Base-by-base conservation (phyloP, 768 basidiomycete species). In the Phylloporus sp. region DNA sequence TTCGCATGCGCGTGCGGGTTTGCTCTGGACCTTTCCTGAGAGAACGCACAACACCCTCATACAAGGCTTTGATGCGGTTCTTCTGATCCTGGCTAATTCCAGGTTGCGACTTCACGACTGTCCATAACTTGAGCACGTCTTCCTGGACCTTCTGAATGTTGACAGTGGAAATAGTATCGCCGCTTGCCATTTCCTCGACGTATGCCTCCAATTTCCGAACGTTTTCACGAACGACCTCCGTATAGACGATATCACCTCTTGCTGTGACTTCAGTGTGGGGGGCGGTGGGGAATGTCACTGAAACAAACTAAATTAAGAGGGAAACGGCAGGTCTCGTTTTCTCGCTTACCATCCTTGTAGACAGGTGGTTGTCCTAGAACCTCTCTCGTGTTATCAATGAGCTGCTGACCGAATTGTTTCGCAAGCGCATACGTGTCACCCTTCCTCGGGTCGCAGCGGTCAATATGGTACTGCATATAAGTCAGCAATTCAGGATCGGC, bases 101-200 rank as follows among this genome's bases (percentile, higher is more conserved):
- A 3, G 95, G 95, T 66, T 98, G 91, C 0, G 90, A 84, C 69
- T 94, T 96, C 61, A 99, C 93, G 48, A 98, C 84, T 43, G 86
- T 92, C 93, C 95, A 99, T 5, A 99, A 79, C 62, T 94, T 97
- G 45, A 93, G 75, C 39, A 99, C 91, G 56, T 98, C 93, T 32
- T 94, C 90, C 62, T 98, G 94, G 36, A 98, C 92, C 70, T 98
- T 98, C 72, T 96, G 89, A 50, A 96, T 88, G 69, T 98, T 97
- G 63, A 94, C 80, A 27, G 81, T 73, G 3, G 88, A 80, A 41
- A 90, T 86, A 6, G 87, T 82, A 61, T 94, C 91, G 3, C 92
- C 90, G 49, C 88, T 90, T 2, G 96, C 93, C 96, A 99, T 99
- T 70, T 99, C 93, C 60, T 93, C 84, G 44, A 91, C 96, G 59